Conservation (phyloP, 1,284 basidiomycete species). For the Sporisorium reilianum region DNA sequence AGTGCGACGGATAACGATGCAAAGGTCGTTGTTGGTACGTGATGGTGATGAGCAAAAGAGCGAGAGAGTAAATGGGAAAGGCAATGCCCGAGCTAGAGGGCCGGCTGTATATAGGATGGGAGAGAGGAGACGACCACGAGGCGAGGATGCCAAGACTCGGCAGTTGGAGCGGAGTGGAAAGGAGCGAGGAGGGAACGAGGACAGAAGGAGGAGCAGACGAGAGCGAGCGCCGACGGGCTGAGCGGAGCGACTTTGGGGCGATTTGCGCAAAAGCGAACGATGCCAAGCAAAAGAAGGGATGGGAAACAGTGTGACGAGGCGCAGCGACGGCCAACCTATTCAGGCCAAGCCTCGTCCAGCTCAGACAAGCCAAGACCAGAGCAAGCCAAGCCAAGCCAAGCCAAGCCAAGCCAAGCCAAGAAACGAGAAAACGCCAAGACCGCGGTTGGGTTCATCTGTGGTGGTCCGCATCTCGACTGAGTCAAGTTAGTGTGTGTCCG, state of each 20-base stretch:
- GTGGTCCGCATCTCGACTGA: neutral
- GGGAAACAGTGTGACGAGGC: too few species aligned
- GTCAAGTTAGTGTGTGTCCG: too few species aligned
- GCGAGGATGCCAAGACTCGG: conserved; percentile 33
- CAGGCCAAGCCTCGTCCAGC: too few species aligned
- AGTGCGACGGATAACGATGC: neutral
- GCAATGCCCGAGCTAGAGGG: neutral
- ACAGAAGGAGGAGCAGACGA: neutral
- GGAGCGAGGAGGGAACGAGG: neutral
- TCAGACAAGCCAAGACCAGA: too few species aligned
- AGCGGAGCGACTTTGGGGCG: neutral
- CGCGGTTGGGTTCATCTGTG: conserved; percentile 7
- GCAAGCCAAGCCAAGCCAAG: too few species aligned
- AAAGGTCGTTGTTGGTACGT: neutral
- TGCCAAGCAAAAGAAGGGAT: conserved; percentile 3
- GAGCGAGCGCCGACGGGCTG: neutral
- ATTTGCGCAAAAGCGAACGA: neutral
- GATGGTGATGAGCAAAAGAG: conserved; percentile 19
- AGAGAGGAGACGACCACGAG: conserved; percentile 25
- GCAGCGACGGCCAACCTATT: neutral
- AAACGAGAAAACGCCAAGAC: conserved; percentile 8
- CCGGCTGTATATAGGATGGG: conserved; percentile 31
- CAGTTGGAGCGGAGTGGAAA: neutral
- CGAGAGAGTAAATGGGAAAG: too few species aligned
- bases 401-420: conserved; percentile 12